Conservation (phyloP, 495 filamentous ascomycete species). For the Margaritispora aquatica region DNA sequence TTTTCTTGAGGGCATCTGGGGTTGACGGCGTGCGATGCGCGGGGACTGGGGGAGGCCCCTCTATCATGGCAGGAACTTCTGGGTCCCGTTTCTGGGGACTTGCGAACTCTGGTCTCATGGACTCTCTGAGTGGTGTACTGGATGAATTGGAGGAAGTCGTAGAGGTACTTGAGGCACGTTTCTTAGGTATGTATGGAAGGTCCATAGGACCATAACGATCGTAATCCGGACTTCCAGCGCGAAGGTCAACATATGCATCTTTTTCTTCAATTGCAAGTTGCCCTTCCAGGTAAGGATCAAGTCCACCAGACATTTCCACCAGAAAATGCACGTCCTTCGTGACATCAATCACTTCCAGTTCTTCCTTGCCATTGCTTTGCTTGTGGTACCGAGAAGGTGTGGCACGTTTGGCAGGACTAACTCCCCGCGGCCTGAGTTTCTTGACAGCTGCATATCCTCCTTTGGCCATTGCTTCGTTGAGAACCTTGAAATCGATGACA, state of each 20-base stretch:
- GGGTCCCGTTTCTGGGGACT: slow-evolving; percentile 30
- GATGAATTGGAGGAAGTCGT: background rate
- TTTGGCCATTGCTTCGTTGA: slow-evolving; percentile 15
- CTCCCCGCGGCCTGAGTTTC: background rate
- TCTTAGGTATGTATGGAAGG: slow-evolving; percentile 52
- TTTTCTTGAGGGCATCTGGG: slow-evolving; percentile 34
- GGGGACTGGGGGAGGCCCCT: slow-evolving; percentile 34
- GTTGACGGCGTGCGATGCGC: slow-evolving; percentile 39
- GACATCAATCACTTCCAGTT: background rate
- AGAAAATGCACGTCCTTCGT: background rate
- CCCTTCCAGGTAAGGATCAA: background rate
- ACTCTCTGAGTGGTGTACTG: slow-evolving; percentile 13
- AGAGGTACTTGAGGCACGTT: slow-evolving; percentile 28
- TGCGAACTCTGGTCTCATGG: slow-evolving; percentile 9
- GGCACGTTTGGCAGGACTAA: background rate
- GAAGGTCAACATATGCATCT: background rate
- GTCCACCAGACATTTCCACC: background rate
- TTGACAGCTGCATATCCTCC: slow-evolving; percentile 2
- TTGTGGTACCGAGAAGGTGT: background rate
- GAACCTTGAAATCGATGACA: slow-evolving; percentile 8
- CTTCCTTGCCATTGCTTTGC: background rate
- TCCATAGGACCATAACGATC: slow-evolving; percentile 34
- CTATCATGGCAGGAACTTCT: slow-evolving; percentile 24
- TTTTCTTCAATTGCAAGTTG: background rate
- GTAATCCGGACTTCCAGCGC: background rate